These are phyloP conservation scores for Cyphellophora europaea DNA, from an alignment of 2,329 filamentous ascomycete species.

Conservation along the genomic window DNA sequence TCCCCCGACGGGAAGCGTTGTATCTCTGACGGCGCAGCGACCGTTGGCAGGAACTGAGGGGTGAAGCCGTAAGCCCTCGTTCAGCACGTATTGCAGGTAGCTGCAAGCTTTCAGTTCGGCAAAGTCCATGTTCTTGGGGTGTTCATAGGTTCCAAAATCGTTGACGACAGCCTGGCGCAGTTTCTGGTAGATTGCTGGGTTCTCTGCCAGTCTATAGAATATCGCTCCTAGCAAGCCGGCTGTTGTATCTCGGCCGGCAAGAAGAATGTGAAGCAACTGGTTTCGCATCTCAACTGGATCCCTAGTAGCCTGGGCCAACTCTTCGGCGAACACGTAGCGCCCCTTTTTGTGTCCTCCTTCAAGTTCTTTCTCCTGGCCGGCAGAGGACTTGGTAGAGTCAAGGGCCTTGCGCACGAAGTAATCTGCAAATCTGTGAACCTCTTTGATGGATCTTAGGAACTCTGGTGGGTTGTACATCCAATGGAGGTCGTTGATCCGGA, in stretches of 20 bases:
- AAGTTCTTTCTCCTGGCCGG: background rate
- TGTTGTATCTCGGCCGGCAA: slow-evolving; percentile 28
- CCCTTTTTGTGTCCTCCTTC: background rate
- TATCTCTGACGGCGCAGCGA: slow-evolving; percentile 40
- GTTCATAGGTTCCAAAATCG: slow-evolving; percentile 6
- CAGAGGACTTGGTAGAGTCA: slow-evolving; percentile 1
- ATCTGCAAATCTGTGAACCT: slow-evolving; percentile 4
- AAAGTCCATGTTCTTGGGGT: slow-evolving; percentile 10
- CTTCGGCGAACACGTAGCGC: slow-evolving; percentile 14
- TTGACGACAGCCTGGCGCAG: slow-evolving; percentile 25
- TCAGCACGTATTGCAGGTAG: slow-evolving; percentile 19
- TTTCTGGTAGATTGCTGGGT: slow-evolving; percentile 26
- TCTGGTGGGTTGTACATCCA: slow-evolving; percentile 29
- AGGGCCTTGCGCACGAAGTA: slow-evolving; percentile 3
- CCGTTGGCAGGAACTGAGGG: slow-evolving; percentile 41
- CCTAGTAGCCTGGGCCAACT: slow-evolving; percentile 11
- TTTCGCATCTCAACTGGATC: slow-evolving; percentile 19
- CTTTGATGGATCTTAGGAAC: slow-evolving; percentile 22
- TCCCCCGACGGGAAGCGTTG: slow-evolving; percentile 40
- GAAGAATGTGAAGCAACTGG: slow-evolving; percentile 25
- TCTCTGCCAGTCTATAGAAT: slow-evolving; percentile 21
- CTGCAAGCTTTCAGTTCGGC: slow-evolving; percentile 10
- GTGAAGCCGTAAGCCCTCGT: slow-evolving; percentile 35
- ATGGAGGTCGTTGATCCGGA: slow-evolving; percentile 23
- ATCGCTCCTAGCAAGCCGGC: slow-evolving; percentile 23